Percentiles rank a stretch among this genome's conserved stretches.
phyloP scores from a whole-genome alignment of 768 basidiomycete genomes.

The Hirschioporus abietinus region DNA sequence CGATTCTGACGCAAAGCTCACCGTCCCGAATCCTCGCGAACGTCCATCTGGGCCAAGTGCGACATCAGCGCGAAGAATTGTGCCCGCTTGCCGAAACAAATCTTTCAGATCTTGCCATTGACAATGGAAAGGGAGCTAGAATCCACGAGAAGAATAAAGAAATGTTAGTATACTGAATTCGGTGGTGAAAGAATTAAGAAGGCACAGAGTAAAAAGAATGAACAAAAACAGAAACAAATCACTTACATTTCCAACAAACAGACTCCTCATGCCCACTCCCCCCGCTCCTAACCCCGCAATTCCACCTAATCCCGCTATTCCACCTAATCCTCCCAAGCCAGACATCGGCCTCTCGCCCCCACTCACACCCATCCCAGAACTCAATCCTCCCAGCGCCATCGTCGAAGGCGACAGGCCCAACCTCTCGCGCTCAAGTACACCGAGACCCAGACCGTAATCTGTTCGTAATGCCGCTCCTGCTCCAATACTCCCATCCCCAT shows the following conservation, averaged over 20 bases:
- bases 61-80: conserved; percentile 87
- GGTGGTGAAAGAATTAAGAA: no score
- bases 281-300: background rate
- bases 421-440: background rate
- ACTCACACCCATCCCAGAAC: background rate
- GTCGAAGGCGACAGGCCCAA: background rate
- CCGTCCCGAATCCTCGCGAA: conserved; percentile 90
- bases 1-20: conserved; percentile 74
- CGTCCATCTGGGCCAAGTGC: conserved; percentile 84
- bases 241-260: conserved; percentile 89
- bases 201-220: background rate
- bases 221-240: conserved; percentile 10
- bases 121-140: conserved; percentile 83
- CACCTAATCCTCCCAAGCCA: background rate
- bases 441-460: background rate
- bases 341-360: background rate
- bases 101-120: conserved; percentile 99
- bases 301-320: background rate
- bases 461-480: no score
- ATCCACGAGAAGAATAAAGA: background rate
- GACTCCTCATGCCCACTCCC: conserved; percentile 40
- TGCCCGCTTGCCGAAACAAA: conserved; percentile 86
- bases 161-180: no score
- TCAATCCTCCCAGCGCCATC: no score
- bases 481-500: no score